These are phyloP conservation scores for Paraphaeosphaeria sporulosa DNA, from an alignment of 2,329 filamentous ascomycete species.

Conservation along the genomic window DNA sequence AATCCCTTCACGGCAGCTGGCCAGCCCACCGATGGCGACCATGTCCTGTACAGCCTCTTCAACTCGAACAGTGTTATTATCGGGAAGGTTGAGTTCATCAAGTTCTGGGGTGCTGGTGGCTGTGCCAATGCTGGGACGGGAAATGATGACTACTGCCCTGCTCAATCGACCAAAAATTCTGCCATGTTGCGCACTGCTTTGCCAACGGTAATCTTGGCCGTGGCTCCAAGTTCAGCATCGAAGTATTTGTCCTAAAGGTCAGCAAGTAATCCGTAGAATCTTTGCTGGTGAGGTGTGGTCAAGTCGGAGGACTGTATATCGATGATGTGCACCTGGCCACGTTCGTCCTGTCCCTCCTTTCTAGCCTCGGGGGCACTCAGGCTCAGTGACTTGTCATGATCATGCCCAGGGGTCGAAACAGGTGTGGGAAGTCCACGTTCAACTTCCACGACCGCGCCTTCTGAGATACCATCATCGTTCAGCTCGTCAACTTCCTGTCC, in stretches of 20 bases:
- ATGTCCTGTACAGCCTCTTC: constrained; percentile 9
- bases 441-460: too few species aligned
- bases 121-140: constrained; percentile 9
- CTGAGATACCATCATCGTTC: too few species aligned
- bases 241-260: neutral
- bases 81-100: constrained; percentile 2
- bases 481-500: too few species aligned
- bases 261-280: neutral
- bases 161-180: too few species aligned
- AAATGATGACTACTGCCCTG: constrained; percentile 7
- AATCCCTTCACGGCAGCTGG: neutral
- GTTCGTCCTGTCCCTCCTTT: too few species aligned
- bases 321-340: neutral
- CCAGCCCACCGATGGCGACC: constrained; percentile 5
- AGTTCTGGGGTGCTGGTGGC: constrained; percentile 3
- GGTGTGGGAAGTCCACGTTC: too few species aligned
- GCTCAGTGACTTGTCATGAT: too few species aligned
- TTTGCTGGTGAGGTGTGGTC: neutral
- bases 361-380: too few species aligned
- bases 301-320: neutral
- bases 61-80: constrained; percentile 1
- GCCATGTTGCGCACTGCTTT: neutral
- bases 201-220: neutral
- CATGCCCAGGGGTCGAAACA: too few species aligned
- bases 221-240: neutral